Evolutionary conservation across 192 early-diverging fungal genomes (phyloP).

Genomic region (Coemansia sp.): DNA sequence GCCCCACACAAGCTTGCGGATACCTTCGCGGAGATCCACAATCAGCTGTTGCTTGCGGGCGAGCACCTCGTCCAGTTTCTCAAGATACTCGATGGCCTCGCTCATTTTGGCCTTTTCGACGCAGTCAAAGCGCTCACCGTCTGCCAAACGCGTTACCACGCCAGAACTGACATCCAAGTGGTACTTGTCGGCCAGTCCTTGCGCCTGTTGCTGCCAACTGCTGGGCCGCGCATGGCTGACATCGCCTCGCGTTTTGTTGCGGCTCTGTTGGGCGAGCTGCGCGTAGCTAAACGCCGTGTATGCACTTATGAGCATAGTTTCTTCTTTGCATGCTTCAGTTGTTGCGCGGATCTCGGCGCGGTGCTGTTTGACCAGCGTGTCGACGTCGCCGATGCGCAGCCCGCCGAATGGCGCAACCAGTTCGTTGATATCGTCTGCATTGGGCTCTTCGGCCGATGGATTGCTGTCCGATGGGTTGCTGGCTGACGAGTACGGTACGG

Average conservation of each 20-base stretch:
- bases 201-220: constrained; percentile 47
- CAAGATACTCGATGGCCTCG: constrained; percentile 63
- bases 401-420: constrained; percentile 18
- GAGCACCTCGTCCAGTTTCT: constrained; percentile 60
- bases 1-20: constrained; percentile 43
- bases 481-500: constrained; percentile 5
- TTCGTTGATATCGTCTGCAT: constrained; percentile 7
- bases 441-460: neutral
- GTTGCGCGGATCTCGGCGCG: constrained; percentile 65
- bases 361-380: constrained; percentile 63
- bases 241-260: constrained; percentile 13
- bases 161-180: constrained; percentile 36
- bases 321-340: constrained; percentile 62
- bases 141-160: constrained; percentile 34
- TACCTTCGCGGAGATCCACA: constrained; percentile 39
- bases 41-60: constrained; percentile 59
- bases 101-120: constrained; percentile 61
- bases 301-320: constrained; percentile 57
- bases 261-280: constrained; percentile 38
- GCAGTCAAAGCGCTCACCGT: constrained; percentile 38
- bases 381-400: constrained; percentile 52
- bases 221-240: constrained; percentile 8
- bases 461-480: constrained; percentile 4
- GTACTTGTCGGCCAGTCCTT: constrained; percentile 44
- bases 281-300: constrained; percentile 45